Conservation (phyloP, 352 stramenopile species). For the Globisporangium carolinianum region DNA sequence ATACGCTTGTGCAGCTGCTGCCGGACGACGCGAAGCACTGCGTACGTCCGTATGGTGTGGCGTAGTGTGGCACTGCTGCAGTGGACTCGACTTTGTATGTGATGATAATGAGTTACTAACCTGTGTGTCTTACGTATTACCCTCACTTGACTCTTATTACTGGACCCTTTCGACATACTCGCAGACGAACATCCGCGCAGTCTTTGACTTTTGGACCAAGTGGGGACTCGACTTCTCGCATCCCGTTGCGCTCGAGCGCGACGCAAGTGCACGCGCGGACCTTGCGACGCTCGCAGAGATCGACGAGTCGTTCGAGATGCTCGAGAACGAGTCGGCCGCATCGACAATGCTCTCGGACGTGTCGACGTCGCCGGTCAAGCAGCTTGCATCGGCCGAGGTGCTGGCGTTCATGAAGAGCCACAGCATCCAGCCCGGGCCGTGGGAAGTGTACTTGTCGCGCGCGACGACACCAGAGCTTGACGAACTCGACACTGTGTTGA, state of each 20-base stretch:
- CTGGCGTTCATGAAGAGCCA: conserved; percentile 78
- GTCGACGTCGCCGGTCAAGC: conserved; percentile 66
- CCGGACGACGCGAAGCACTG: conserved; percentile 49
- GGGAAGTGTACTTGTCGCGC: conserved; percentile 73
- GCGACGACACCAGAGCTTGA: conserved; percentile 60
- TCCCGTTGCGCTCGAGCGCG: conserved; percentile 16
- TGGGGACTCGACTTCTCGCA: conserved; percentile 65
- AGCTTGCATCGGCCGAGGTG: conserved; percentile 48
- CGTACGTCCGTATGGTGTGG: conserved; percentile 29
- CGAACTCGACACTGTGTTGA: conserved; percentile 57
- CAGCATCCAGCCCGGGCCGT: conserved; percentile 62
- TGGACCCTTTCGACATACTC: no score
- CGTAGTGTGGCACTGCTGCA: background rate
- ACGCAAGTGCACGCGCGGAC: conserved; percentile 24
- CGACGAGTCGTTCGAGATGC: conserved; percentile 56
- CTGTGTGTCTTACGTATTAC: background rate
- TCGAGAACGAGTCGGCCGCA: conserved; percentile 32
- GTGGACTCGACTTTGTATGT: background rate
- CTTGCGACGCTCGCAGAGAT: conserved; percentile 40
- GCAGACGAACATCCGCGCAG: conserved; percentile 61
- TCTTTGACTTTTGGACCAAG: conserved; percentile 82
- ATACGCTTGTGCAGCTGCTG: conserved; percentile 51
- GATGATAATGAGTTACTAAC: no score
- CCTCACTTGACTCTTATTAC: background rate
- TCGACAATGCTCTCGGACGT: conserved; percentile 40